These are phyloP conservation scores for Yamadazyma endophytica DNA, from an alignment of 805 yeast genomes.

Conservation along the genomic window DNA sequence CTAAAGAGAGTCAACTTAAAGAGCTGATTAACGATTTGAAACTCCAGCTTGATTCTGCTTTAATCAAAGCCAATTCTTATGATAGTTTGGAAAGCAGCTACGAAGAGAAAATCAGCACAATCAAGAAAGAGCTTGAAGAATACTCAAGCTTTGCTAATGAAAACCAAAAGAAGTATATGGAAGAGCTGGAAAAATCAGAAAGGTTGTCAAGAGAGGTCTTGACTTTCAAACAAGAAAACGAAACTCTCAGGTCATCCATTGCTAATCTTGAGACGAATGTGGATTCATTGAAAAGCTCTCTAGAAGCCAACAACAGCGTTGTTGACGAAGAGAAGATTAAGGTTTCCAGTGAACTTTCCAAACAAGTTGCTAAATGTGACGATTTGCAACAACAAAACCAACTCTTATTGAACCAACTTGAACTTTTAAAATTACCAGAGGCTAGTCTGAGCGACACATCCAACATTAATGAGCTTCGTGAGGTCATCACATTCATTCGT, in stretches of 20 bases:
- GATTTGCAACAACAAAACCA: conserved; percentile 67
- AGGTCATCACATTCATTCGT: conserved; percentile 59
- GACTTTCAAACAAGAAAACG: conserved; percentile 15
- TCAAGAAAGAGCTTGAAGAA: conserved; percentile 26
- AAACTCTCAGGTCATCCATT: conserved; percentile 11
- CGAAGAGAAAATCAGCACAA: conserved; percentile 23
- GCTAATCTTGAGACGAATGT: conserved; percentile 10
- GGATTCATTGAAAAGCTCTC: conserved; percentile 6
- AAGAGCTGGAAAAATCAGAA: conserved; percentile 52
- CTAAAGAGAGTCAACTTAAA: conserved; percentile 14
- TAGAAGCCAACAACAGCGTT: conserved; percentile 15
- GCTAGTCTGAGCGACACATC: conserved; percentile 10
- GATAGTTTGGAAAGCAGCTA: conserved; percentile 29
- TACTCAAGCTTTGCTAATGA: conserved; percentile 47
- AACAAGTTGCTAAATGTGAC: conserved; percentile 41
- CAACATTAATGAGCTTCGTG: conserved; percentile 25
- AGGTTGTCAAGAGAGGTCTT: conserved; percentile 37
- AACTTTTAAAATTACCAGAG: conserved; percentile 20
- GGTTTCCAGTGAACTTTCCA: conserved; percentile 33
- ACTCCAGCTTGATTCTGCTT: conserved; percentile 17
- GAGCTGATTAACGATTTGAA: conserved; percentile 25
- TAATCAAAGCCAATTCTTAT: conserved; percentile 28
- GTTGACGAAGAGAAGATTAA: conserved; percentile 18
- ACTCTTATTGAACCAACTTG: conserved; percentile 66
- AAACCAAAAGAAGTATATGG: conserved; percentile 51